These are phyloP conservation scores for Obelidium mucronatum DNA, from an alignment of 192 early-diverging fungal species.

Conservation along the genomic window DNA sequence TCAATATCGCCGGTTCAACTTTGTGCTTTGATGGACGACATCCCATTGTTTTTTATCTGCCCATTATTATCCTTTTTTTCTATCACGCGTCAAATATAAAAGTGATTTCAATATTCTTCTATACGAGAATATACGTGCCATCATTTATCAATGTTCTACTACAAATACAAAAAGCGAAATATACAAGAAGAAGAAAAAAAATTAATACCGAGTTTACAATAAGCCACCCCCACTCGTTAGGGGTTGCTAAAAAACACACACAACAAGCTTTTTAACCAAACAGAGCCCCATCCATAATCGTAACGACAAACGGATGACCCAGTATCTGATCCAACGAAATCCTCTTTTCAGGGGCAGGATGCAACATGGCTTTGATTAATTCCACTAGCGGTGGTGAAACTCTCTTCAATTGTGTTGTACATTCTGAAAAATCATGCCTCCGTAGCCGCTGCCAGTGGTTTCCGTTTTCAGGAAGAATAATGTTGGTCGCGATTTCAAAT, in stretches of 20 bases:
- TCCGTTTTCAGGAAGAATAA: conserved; percentile 91
- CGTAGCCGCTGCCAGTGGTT: conserved; percentile 86
- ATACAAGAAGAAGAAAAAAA: too few species aligned
- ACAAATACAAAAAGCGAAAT: too few species aligned
- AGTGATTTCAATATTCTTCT: too few species aligned
- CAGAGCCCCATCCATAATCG: conserved; percentile 23
- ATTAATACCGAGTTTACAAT: too few species aligned
- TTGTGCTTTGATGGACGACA: background rate
- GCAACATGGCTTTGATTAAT: conserved; percentile 73
- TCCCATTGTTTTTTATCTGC: background rate
- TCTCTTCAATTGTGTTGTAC: conserved; percentile 46
- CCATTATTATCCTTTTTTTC: too few species aligned
- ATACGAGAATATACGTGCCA: too few species aligned
- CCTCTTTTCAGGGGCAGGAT: conserved; percentile 61
- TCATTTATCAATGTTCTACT: too few species aligned
- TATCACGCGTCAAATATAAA: too few species aligned
- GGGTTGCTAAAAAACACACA: background rate
- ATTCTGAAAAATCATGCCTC: conserved; percentile 72
- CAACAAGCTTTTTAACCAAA: background rate
- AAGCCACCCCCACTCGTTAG: too few species aligned
- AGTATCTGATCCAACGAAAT: conserved; percentile 63
- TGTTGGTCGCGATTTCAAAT: conserved; percentile 84
- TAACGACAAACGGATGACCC: conserved; percentile 50
- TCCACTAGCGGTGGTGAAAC: conserved; percentile 63
- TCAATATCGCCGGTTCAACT: background rate